Evolutionary conservation across 1,284 basidiomycete genomes (phyloP).

Genomic region (Veloboletus limbatus): DNA sequence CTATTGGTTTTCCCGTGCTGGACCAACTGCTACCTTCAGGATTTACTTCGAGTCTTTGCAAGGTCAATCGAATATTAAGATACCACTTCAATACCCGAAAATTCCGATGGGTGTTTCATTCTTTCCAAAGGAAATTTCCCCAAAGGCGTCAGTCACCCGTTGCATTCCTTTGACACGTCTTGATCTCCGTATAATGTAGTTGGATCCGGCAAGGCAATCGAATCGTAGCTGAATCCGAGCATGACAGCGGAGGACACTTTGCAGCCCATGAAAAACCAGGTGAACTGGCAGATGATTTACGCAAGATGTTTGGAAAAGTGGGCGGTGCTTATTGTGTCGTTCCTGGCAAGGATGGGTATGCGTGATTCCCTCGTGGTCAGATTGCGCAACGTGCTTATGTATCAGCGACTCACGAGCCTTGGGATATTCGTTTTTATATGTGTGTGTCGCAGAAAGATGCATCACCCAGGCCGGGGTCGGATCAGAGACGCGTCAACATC

Average conservation of each 20-base stretch:
- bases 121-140: slow-evolving; percentile 47
- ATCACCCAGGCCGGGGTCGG: no score
- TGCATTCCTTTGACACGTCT: background rate
- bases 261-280: slow-evolving; percentile 38
- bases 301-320: slow-evolving; percentile 43
- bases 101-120: slow-evolving; percentile 48
- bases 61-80: background rate
- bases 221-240: slow-evolving; percentile 28
- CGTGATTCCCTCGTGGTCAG: slow-evolving; percentile 3
- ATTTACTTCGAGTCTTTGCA: slow-evolving; percentile 48
- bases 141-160: slow-evolving; percentile 35
- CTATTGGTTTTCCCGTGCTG: slow-evolving; percentile 55
- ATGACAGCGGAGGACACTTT: slow-evolving; percentile 42
- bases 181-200: slow-evolving; percentile 15
- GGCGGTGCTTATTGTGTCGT: slow-evolving; percentile 39
- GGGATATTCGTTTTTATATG: no score
- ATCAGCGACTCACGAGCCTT: no score
- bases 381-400: no score
- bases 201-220: slow-evolving; percentile 23
- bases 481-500: no score
- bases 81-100: slow-evolving; percentile 11
- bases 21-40: slow-evolving; percentile 52
- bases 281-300: slow-evolving; percentile 37
- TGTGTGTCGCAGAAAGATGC: no score
- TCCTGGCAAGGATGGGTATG: slow-evolving; percentile 33